These are phyloP conservation scores for Monosporascus sp. DNA, from an alignment of 2,329 filamentous ascomycete species.

Conservation along the genomic window DNA sequence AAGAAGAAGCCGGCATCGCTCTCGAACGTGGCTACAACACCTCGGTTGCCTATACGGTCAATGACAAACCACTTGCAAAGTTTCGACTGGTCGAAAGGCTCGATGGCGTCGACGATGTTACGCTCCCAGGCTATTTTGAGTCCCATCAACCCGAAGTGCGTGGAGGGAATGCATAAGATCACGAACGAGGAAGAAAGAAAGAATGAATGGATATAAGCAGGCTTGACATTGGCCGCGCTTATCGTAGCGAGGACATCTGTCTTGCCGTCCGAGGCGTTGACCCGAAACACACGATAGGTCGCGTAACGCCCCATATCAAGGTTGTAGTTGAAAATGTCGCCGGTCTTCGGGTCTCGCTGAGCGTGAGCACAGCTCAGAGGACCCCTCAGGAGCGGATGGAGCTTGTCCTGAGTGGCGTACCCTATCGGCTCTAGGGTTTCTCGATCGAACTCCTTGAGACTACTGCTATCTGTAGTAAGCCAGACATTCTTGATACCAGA, in stretches of 20 bases:
- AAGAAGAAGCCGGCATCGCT: constrained; percentile 71
- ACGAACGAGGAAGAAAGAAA: constrained; percentile 68
- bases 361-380: constrained; percentile 66
- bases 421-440: constrained; percentile 68
- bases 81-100: constrained; percentile 51
- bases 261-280: constrained; percentile 55
- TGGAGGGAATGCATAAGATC: constrained; percentile 66
- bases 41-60: constrained; percentile 56
- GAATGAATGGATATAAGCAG: constrained; percentile 79
- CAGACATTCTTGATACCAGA: constrained; percentile 43
- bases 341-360: constrained; percentile 63
- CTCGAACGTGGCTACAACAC: constrained; percentile 64
- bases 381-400: constrained; percentile 66
- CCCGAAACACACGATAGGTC: constrained; percentile 65
- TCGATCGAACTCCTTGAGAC: constrained; percentile 59
- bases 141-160: constrained; percentile 54
- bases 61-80: constrained; percentile 68
- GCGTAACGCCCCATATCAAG: constrained; percentile 53
- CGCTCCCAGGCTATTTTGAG: constrained; percentile 56
- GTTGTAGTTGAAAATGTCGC: constrained; percentile 79
- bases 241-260: constrained; percentile 69
- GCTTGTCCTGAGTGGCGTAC: constrained; percentile 48
- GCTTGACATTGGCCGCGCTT: constrained; percentile 36
- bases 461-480: constrained; percentile 49
- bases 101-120: constrained; percentile 65